Evolutionary conservation across 768 basidiomycete species (phyloP).

Genomic region (Termitomyces sp.): DNA sequence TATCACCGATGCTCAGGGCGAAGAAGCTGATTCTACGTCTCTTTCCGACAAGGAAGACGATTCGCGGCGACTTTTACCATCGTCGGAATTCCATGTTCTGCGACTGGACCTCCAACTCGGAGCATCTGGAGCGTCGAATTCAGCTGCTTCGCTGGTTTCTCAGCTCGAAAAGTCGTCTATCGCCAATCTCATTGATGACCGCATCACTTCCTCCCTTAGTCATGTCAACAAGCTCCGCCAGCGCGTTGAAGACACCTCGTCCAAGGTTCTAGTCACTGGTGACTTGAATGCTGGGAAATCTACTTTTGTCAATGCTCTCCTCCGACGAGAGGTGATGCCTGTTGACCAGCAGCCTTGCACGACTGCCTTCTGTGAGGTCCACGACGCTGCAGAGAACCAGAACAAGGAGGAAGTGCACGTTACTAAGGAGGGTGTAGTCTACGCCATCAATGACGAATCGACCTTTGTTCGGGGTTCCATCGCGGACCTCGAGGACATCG

Average conservation of each 20-base stretch:
- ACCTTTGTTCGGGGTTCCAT: conserved; percentile 72
- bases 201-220: conserved; percentile 64
- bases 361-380: conserved; percentile 95
- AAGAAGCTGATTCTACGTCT: conserved; percentile 19
- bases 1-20: conserved; percentile 42
- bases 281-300: conserved; percentile 99
- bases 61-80: conserved; percentile 32
- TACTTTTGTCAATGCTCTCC: conserved; percentile 93
- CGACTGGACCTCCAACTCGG: conserved; percentile 93
- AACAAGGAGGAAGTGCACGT: conserved; percentile 85
- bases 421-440: conserved; percentile 60
- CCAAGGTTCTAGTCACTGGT: conserved; percentile 96
- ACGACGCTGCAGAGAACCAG: conserved; percentile 77
- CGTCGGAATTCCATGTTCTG: conserved; percentile 78
- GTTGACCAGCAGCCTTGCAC: conserved; percentile 98
- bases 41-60: conserved; percentile 26
- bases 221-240: conserved; percentile 83
- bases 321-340: conserved; percentile 89
- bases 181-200: conserved; percentile 85
- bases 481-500: conserved; percentile 70
- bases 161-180: conserved; percentile 93
- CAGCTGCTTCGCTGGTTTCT: conserved; percentile 72
- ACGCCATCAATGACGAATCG: conserved; percentile 64
- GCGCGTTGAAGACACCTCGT: conserved; percentile 87
- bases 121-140: conserved; percentile 56